These are phyloP conservation scores for Paxillus involutus DNA, from an alignment of 768 basidiomycete genomes.

Conservation along the genomic window DNA sequence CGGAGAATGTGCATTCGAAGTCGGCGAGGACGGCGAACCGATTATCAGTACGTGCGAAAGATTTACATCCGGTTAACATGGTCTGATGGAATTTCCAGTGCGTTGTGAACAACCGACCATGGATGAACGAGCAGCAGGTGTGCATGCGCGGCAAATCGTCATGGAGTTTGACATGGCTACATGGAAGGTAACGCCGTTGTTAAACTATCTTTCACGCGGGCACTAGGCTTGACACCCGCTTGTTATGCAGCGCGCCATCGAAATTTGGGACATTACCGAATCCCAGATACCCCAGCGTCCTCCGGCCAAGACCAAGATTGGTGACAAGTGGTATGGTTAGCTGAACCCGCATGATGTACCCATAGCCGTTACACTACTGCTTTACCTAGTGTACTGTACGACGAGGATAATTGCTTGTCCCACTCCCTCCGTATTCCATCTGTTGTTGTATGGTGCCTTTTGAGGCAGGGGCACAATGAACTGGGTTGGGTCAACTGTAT, in stretches of 20 bases:
- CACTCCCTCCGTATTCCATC: background rate
- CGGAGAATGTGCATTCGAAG: slow-evolving; percentile 75
- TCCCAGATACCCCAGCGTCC: slow-evolving; percentile 76
- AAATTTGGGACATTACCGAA: slow-evolving; percentile 78
- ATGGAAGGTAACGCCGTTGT: slow-evolving; percentile 65
- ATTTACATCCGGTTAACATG: background rate
- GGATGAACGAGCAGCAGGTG: slow-evolving; percentile 60
- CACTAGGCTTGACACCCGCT: background rate
- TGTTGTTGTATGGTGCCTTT: background rate
- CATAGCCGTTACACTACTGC: slow-evolving; percentile 1
- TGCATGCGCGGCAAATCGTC: slow-evolving; percentile 82
- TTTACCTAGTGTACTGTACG: slow-evolving; percentile 17
- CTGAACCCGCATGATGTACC: background rate
- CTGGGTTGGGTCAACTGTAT: background rate
- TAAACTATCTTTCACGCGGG: background rate
- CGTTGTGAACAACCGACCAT: slow-evolving; percentile 62
- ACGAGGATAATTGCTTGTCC: slow-evolving; percentile 12
- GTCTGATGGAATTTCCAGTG: slow-evolving; percentile 37
- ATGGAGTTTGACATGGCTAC: slow-evolving; percentile 89
- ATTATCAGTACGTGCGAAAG: slow-evolving; percentile 58
- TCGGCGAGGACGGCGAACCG: slow-evolving; percentile 66
- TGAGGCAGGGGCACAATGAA: background rate
- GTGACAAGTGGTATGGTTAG: slow-evolving; percentile 74
- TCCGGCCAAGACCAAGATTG: slow-evolving; percentile 52
- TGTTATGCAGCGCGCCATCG: slow-evolving; percentile 70